phyloP scores from a whole-genome alignment of 306 rosid genomes.

The Lupinus albus region DNA sequence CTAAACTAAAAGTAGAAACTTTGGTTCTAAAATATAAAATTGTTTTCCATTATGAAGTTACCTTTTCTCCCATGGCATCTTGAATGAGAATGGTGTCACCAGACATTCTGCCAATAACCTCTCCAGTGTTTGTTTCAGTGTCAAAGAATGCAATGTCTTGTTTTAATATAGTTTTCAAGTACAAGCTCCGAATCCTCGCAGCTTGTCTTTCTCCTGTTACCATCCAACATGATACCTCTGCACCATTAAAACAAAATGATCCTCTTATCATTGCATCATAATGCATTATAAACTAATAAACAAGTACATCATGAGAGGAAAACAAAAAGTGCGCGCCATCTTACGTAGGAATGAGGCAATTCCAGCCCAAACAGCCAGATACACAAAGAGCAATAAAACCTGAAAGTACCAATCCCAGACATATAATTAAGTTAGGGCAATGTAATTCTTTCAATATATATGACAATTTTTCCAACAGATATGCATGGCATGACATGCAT shows the following conservation, averaged over 20 bases:
- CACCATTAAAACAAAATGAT: slow-evolving; percentile 14
- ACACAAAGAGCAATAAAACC: slow-evolving; percentile 63
- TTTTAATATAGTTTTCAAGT: slow-evolving; percentile 74
- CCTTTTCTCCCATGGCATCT: slow-evolving; percentile 96
- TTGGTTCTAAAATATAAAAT: too few relatives aligned
- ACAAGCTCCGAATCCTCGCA: slow-evolving; percentile 68
- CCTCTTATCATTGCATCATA: slow-evolving; percentile 6
- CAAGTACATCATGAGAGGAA: not conserved
- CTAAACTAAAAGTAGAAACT: too few relatives aligned
- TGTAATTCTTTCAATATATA: too few relatives aligned
- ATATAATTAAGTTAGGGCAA: not conserved
- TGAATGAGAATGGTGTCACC: slow-evolving; percentile 93
- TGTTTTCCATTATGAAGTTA: not conserved
- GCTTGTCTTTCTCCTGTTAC: slow-evolving; percentile 95
- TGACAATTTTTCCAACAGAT: too few relatives aligned
- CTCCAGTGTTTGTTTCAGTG: slow-evolving; percentile 83
- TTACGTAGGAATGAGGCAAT: slow-evolving; percentile 75
- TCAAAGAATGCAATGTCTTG: slow-evolving; percentile 89
- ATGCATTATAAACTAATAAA: not conserved
- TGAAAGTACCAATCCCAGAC: slow-evolving; percentile 35
- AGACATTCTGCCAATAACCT: slow-evolving; percentile 87
- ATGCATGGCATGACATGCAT: not conserved
- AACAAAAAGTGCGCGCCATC: slow-evolving; percentile 4
- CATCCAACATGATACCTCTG: slow-evolving; percentile 95
- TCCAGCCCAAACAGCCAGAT: slow-evolving; percentile 69